Conservation (phyloP, 2,329 filamentous ascomycete species). For the Alternaria ventricosa region DNA sequence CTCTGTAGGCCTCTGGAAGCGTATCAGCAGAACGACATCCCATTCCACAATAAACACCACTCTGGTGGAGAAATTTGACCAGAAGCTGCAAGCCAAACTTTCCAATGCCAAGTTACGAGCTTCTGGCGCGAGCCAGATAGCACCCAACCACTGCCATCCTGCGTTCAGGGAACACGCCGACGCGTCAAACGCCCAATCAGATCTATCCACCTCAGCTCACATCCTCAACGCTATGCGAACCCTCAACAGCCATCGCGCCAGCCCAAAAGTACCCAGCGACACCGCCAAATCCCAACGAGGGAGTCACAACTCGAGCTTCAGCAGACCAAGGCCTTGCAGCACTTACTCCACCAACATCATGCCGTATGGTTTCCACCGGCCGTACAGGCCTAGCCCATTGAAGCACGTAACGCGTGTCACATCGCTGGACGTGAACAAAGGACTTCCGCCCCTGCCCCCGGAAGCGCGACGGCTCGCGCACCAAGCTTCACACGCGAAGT, state of each 20-base stretch:
- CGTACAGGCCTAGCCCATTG: conserved; percentile 6
- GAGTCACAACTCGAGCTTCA: background rate
- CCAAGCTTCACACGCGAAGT: background rate
- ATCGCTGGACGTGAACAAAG: conserved; percentile 11
- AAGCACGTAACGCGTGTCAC: background rate
- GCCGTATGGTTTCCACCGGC: conserved; percentile 2
- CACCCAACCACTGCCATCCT: background rate
- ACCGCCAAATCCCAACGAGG: background rate
- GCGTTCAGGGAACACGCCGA: background rate
- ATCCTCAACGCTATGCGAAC: background rate
- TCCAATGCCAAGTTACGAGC: background rate
- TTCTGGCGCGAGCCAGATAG: background rate
- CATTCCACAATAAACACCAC: background rate
- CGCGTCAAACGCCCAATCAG: background rate
- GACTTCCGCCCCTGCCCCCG: conserved; percentile 13
- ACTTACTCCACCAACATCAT: background rate
- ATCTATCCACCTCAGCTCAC: background rate
- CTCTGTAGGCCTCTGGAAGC: background rate
- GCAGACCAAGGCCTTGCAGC: background rate
- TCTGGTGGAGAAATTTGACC: background rate
- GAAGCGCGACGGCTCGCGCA: background rate
- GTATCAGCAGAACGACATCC: background rate
- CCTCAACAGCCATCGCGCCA: background rate
- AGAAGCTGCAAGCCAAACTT: background rate
- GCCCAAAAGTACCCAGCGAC: background rate